Conservation (phyloP, 2,329 filamentous ascomycete genomes). For the Xylaria multiplex region DNA sequence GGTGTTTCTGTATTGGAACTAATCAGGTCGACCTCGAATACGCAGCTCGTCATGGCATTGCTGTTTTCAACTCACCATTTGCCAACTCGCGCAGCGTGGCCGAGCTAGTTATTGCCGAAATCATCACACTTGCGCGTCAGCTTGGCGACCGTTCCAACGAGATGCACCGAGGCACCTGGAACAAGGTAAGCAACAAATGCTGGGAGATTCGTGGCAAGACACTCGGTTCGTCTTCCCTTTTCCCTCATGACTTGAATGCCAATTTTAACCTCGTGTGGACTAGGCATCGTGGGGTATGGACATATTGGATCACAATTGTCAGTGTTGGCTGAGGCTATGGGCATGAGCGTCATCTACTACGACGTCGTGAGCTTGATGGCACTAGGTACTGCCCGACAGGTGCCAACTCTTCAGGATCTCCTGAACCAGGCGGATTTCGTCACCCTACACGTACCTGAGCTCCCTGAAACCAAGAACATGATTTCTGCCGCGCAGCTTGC, state of each 20-base stretch:
- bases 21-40: conserved; percentile 92
- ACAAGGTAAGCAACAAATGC: conserved; percentile 95
- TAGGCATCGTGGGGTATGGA: conserved; percentile 92
- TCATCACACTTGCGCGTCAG: conserved; percentile 91
- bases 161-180: conserved; percentile 95
- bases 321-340: conserved; percentile 95
- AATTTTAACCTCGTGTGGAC: conserved; percentile 22
- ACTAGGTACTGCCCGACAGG: conserved; percentile 86
- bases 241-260: background rate
- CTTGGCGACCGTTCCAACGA: conserved; percentile 92
- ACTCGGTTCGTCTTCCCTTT: conserved; percentile 66
- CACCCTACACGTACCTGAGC: conserved; percentile 92
- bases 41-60: conserved; percentile 85
- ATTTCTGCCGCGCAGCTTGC: conserved; percentile 82
- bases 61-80: conserved; percentile 99
- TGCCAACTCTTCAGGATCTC: conserved; percentile 79
- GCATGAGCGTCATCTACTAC: conserved; percentile 98
- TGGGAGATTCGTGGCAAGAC: conserved; percentile 99
- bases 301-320: conserved; percentile 97
- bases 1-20: conserved; percentile 99
- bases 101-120: conserved; percentile 93
- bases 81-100: conserved; percentile 97
- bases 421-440: conserved; percentile 88
- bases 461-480: conserved; percentile 92
- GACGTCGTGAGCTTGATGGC: conserved; percentile 95